Base-by-base conservation (phyloP, 106 monocot species). In the Allium cepa region DNA sequence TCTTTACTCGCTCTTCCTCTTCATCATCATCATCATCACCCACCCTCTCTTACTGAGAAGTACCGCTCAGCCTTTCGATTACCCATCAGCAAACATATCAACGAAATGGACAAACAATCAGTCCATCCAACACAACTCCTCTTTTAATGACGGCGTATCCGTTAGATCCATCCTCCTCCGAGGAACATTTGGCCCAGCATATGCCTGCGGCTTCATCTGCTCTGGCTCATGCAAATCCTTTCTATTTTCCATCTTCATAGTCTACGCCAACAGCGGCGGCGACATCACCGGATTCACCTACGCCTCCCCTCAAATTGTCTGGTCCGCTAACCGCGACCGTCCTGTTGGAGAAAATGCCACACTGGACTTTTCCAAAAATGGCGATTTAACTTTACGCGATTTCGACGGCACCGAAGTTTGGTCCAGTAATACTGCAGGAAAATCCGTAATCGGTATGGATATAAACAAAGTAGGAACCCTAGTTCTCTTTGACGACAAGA, bases 291-390 rank as follows among this genome's bases (percentile, higher is more conserved):
- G 36, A 3, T 3, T 36, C 5, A 36, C 36, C 36, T 36, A 36
- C 36, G 36, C 36, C 36, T 36, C 58, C 58, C 61, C 61, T 26
- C 26, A 10, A 36, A 71, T 84, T 45, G 58, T 92, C 26, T 87
- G 87, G 91, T 73, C 84, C 6, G 75, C 87, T 65, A 92, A 87
- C 60, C 69, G 77, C 46, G 59, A 72, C 50, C 73, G 45, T 8
- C 87, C 80, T 5, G 68, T 85, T 13, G 8, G 36, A 2, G 67
- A 78, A 62, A 84, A 87, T 52, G 81, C 82, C 59, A 82, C 84
- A 8, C 62, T 92, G 22, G 57, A 78, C 4, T 64, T 92, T 47
- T 62, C 65, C 46, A 1, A 50, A 50, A 78, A 73, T 16, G 91
- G 87, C 12, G 66, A 87, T 59, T 62, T 92, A 53, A 57, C 87